These are phyloP conservation scores for Emydomyces testavorans DNA, from an alignment of 2,329 filamentous ascomycete species.

Conservation along the genomic window DNA sequence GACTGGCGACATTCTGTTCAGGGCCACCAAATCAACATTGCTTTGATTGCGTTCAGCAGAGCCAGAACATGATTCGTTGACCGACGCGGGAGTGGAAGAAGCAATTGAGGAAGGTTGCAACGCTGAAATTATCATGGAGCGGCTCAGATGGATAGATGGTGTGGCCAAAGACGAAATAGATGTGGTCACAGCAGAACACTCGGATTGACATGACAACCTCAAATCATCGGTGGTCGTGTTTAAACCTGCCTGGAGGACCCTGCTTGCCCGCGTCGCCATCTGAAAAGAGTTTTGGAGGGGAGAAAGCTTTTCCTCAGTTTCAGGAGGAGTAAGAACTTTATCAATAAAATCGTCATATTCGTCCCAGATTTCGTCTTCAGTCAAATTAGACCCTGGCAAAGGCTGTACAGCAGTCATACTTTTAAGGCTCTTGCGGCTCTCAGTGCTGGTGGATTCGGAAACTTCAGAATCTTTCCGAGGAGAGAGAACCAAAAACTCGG, in stretches of 20 bases:
- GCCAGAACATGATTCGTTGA: constrained; percentile 44
- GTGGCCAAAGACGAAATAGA: constrained; percentile 20
- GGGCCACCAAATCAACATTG: constrained; percentile 10
- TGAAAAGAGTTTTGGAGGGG: constrained; percentile 24
- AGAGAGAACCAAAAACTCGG: constrained; percentile 65
- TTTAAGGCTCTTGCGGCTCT: constrained; percentile 46
- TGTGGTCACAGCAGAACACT: constrained; percentile 20
- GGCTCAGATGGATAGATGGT: constrained; percentile 35
- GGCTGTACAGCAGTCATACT: constrained; percentile 58
- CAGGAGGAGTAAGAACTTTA: constrained; percentile 47
- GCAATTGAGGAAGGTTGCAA: constrained; percentile 39
- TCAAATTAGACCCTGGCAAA: constrained; percentile 48
- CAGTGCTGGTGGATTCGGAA: constrained; percentile 54
- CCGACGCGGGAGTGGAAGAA: constrained; percentile 43
- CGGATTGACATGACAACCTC: constrained; percentile 15
- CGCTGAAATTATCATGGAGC: constrained; percentile 42
- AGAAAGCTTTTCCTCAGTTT: constrained; percentile 21
- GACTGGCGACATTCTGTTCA: not conserved
- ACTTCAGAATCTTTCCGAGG: constrained; percentile 59
- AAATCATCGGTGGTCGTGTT: constrained; percentile 15
- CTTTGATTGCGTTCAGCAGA: constrained; percentile 32
- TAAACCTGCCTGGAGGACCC: constrained; percentile 29
- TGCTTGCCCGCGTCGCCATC: constrained; percentile 30
- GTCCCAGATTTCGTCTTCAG: constrained; percentile 84
- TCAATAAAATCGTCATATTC: constrained; percentile 86